Evolutionary conservation across 106 monocot genomes (phyloP).

Genomic region (Dendrobium huoshanense): DNA sequence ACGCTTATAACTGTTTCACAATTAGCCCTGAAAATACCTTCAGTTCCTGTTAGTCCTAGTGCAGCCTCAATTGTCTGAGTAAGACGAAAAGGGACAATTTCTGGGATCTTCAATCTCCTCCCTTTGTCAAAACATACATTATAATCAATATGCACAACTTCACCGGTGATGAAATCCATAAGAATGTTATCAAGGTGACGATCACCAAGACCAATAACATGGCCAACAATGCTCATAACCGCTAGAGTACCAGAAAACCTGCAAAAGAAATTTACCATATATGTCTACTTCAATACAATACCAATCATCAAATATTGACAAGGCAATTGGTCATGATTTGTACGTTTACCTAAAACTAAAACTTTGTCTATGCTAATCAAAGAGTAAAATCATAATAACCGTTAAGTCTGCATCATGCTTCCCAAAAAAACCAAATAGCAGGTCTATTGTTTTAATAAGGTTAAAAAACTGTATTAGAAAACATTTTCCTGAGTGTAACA

Average conservation of each 20-base stretch:
- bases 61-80: conserved; percentile 95
- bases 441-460: neutral
- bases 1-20: conserved; percentile 67
- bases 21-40: conserved; percentile 75
- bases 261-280: conserved; percentile 14
- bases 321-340: neutral
- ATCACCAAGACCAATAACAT: conserved; percentile 93
- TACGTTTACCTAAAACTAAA: neutral
- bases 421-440: neutral
- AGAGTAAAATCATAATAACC: neutral
- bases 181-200: conserved; percentile 97
- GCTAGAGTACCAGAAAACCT: conserved; percentile 92
- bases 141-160: conserved; percentile 97
- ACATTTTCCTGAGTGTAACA: conserved; percentile 1
- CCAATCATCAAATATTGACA: neutral
- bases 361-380: neutral
- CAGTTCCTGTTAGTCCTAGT: conserved; percentile 85
- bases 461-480: neutral
- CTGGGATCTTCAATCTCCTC: conserved; percentile 83
- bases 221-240: conserved; percentile 95
- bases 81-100: conserved; percentile 98
- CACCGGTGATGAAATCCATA: conserved; percentile 79
- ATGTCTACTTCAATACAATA: neutral
- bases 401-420: neutral
- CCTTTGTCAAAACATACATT: conserved; percentile 99